Base-by-base conservation (phyloP, 108 stramenopile genomes). In the Nitzschia putrida region DNA sequence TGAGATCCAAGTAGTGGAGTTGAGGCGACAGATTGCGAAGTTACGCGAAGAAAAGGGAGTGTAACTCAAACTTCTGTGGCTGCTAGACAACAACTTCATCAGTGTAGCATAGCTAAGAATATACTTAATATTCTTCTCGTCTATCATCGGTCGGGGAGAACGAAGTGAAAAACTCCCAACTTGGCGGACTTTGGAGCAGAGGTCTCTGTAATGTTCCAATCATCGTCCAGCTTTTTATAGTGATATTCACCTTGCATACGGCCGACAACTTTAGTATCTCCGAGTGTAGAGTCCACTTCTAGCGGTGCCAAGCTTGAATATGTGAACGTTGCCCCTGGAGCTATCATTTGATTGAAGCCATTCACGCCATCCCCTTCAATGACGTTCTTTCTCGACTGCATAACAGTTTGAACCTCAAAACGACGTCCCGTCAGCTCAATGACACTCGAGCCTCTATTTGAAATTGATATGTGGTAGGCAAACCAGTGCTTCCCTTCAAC, bases 391-490 rank as follows among this genome's bases (percentile, higher is more conserved):
- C 76, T 87, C 43, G 67, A 71, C 54, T 82, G 82, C 7, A 92
- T 90, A 59, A 94, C 76, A 9, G 89, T 92, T 69, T 95, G 91
- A 68, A 96, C 95, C 72, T 96, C 93, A 73, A 95, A 96, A 38
- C 87, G 79, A 52, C 96, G 81, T 18, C 88, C 88, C n/a, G 93
- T 90, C 24, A 96, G 68, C 68, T 95, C 92, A 49, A 96, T 91
- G 16, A 79, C 67, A 49, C 80, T 76, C 34, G 78, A 70, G 56
- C 79, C 81, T 47, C 91, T 88, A 69, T 96, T 96, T n/a, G 92
- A 95, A 81, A 96, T 94, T 51, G 92, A 89, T 34, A 96, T 87
- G 64, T 91, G 91, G 93, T 96, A 96, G 21, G 92, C 88, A 79
- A 96, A 96, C 71, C 88, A 90, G 68, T 91, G 89, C 80, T 95